phyloP scores from a whole-genome alignment of 1,284 basidiomycete genomes.

The Irpex rosettiformis region DNA sequence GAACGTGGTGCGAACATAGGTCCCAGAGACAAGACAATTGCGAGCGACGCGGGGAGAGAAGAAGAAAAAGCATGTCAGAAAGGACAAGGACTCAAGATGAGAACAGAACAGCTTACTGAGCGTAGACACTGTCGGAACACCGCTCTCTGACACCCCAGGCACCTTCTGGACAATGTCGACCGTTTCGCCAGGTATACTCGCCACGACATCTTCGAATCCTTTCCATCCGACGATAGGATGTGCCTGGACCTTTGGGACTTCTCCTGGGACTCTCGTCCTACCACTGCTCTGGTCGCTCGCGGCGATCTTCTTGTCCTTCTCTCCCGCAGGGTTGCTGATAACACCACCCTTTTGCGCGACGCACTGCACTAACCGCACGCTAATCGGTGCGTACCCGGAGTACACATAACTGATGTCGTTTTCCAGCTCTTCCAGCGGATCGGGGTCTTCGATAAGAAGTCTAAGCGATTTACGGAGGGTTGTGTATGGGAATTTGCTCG shows the following conservation, averaged over 20 bases:
- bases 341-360: slow-evolving; percentile 88
- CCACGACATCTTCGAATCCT: slow-evolving; percentile 90
- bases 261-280: slow-evolving; percentile 20
- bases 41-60: not conserved
- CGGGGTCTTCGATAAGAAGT: slow-evolving; percentile 87
- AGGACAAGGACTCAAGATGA: not conserved
- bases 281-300: slow-evolving; percentile 30
- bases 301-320: slow-evolving; percentile 43
- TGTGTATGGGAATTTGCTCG: slow-evolving; percentile 65
- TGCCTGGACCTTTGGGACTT: slow-evolving; percentile 55
- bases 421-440: slow-evolving; percentile 74
- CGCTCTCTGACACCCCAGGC: slow-evolving; percentile 28
- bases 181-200: slow-evolving; percentile 78
- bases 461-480: slow-evolving; percentile 81
- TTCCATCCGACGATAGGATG: slow-evolving; percentile 95
- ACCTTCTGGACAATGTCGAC: slow-evolving; percentile 75
- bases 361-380: slow-evolving; percentile 89
- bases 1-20: not conserved
- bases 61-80: not conserved
- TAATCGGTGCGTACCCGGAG: slow-evolving; percentile 95
- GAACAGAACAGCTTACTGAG: slow-evolving; percentile 37
- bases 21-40: not conserved
- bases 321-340: slow-evolving; percentile 64
- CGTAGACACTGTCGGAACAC: slow-evolving; percentile 32
- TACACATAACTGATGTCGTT: slow-evolving; percentile 96